These are phyloP conservation scores for Diutina rugosa DNA, from an alignment of 1,139 yeast genomes.

Conservation along the genomic window DNA sequence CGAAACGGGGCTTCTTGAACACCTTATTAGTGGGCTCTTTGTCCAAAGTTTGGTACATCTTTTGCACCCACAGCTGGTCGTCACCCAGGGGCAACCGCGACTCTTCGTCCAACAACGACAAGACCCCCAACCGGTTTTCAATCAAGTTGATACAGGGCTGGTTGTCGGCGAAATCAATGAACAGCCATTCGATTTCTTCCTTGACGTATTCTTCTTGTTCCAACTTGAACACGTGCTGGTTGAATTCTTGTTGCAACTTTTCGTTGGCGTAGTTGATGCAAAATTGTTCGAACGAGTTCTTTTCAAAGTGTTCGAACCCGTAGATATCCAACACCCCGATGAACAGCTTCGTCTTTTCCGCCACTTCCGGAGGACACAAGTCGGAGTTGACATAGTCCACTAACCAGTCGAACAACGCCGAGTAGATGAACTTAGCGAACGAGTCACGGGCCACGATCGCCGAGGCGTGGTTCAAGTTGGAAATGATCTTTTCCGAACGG, in stretches of 20 bases:
- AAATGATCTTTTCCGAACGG: constrained; percentile 83
- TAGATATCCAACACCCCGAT: constrained; percentile 97
- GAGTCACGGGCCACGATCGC: constrained; percentile 92
- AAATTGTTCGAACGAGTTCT: constrained; percentile 91
- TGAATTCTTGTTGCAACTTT: constrained; percentile 93
- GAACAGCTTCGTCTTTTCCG: constrained; percentile 48
- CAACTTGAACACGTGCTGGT: constrained; percentile 91
- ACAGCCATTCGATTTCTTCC: constrained; percentile 94
- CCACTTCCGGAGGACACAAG: constrained; percentile 64
- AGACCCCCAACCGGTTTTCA: constrained; percentile 80
- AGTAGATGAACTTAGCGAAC: constrained; percentile 85
- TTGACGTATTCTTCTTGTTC: constrained; percentile 91
- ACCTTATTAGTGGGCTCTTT: constrained; percentile 68
- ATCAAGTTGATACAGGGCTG: constrained; percentile 94
- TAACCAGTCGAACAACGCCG: constrained; percentile 92
- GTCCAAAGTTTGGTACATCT: constrained; percentile 76
- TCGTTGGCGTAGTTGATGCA: constrained; percentile 97
- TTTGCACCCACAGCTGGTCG: constrained; percentile 86
- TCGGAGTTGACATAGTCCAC: constrained; percentile 74
- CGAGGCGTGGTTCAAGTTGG: constrained; percentile 73
- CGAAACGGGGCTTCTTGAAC: constrained; percentile 90
- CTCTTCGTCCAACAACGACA: constrained; percentile 87
- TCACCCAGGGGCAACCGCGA: constrained; percentile 89
- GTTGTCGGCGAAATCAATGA: constrained; percentile 91
- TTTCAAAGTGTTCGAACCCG: constrained; percentile 93